Conservation (phyloP, 2,329 filamentous ascomycete genomes). For the Tolypocladium inflatum region DNA sequence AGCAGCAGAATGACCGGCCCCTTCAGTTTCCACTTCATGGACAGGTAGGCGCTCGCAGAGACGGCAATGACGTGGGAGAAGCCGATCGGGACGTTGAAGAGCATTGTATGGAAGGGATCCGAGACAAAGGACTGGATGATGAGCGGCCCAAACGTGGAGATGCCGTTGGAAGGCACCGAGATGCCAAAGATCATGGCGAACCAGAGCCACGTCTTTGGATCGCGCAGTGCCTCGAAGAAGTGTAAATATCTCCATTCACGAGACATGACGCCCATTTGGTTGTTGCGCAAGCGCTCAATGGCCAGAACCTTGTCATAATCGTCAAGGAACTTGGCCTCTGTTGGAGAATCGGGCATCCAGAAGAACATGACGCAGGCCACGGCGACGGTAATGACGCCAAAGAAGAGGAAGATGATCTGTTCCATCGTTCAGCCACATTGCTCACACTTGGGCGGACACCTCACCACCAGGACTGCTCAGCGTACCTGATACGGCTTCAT, state of each 20-base stretch:
- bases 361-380: constrained; percentile 35
- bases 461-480: constrained; percentile 8
- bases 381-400: constrained; percentile 38
- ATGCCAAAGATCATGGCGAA: constrained; percentile 45
- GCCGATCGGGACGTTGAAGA: constrained; percentile 53
- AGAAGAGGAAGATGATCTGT: constrained; percentile 44
- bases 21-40: constrained; percentile 46
- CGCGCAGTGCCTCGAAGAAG: constrained; percentile 41
- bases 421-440: background rate
- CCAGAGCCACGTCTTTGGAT: constrained; percentile 54
- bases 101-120: constrained; percentile 43
- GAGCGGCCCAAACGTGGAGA: constrained; percentile 49
- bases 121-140: constrained; percentile 53
- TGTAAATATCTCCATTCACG: constrained; percentile 42
- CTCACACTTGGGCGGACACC: too few relatives aligned
- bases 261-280: constrained; percentile 44
- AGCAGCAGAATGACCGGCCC: constrained; percentile 44
- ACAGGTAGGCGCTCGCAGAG: constrained; percentile 44
- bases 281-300: constrained; percentile 42
- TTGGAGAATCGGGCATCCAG: constrained; percentile 39
- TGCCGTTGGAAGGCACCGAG: constrained; percentile 46
- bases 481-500: constrained; percentile 37
- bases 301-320: constrained; percentile 42
- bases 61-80: constrained; percentile 50
- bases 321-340: constrained; percentile 40